A percentile compares a stretch with the other conserved stretches of the same genome.
Conservation (phyloP, 129 eudicot species). For the Pulicaria dysenterica region DNA sequence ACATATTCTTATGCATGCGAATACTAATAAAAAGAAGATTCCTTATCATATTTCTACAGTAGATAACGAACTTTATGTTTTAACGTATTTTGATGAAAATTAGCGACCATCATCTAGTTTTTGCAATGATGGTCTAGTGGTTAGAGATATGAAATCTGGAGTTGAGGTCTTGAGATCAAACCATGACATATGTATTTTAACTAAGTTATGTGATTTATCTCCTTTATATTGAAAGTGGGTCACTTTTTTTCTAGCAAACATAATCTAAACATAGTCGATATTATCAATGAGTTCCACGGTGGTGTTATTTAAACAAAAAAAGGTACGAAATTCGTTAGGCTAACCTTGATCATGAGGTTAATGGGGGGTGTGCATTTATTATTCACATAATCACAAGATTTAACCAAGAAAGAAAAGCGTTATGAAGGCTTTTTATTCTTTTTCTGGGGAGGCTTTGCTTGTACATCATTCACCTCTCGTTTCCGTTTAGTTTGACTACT, state of each 20-base stretch:
- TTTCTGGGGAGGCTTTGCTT: slow-evolving; percentile 52
- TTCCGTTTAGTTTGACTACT: slow-evolving; percentile 47
- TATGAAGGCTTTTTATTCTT: slow-evolving; percentile 50
- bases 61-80: no score
- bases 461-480: slow-evolving; percentile 49
- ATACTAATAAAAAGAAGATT: no score
- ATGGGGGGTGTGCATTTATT: slow-evolving; percentile 9
- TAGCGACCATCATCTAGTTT: no score
- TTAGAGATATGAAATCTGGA: no score
- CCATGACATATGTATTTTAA: background rate
- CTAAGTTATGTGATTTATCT: no score
- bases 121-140: no score
- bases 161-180: no score
- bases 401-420: slow-evolving; percentile 25
- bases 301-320: slow-evolving; percentile 7
- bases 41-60: no score
- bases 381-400: slow-evolving; percentile 46
- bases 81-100: no score
- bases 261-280: background rate
- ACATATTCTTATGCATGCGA: no score
- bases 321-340: slow-evolving; percentile 1
- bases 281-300: background rate
- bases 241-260: background rate
- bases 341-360: slow-evolving; percentile 40
- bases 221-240: no score